Evolutionary conservation across 371 early-diverging fungal species (phyloP).

Genomic region (Rhizopus delemar): DNA sequence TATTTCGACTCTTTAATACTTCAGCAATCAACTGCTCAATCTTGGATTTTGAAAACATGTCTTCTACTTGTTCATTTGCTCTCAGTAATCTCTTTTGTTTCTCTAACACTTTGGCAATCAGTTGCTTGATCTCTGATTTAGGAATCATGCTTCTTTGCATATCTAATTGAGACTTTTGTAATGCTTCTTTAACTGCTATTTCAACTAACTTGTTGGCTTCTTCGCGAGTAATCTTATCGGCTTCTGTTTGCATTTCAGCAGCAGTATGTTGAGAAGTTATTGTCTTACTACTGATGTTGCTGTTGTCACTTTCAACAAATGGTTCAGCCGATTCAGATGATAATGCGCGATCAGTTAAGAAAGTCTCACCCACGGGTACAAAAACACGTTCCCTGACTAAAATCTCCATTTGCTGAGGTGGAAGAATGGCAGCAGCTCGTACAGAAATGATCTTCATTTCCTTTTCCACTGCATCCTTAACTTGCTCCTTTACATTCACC

Average conservation of each 20-base stretch:
- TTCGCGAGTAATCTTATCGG: neutral
- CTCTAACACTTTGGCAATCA: neutral
- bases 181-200: neutral
- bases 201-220: neutral
- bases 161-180: neutral
- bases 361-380: neutral
- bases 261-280: too few relatives aligned
- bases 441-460: conserved; percentile 14
- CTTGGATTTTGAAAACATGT: conserved; percentile 5
- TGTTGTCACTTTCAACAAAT: too few relatives aligned
- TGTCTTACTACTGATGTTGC: too few relatives aligned
- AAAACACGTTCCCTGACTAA: neutral
- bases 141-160: neutral
- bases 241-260: too few relatives aligned
- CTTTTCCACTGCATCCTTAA: conserved; percentile 10
- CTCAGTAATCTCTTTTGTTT: neutral
- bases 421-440: conserved; percentile 20
- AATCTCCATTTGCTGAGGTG: conserved; percentile 18
- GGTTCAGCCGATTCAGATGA: too few relatives aligned
- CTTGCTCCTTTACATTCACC: conserved; percentile 7
- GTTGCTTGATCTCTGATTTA: too few relatives aligned
- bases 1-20: conserved; percentile 1
- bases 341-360: neutral
- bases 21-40: conserved; percentile 3
- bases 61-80: neutral